Evolutionary conservation across 179 eudicot species (phyloP).

Genomic region (Gypsophila paniculata): DNA sequence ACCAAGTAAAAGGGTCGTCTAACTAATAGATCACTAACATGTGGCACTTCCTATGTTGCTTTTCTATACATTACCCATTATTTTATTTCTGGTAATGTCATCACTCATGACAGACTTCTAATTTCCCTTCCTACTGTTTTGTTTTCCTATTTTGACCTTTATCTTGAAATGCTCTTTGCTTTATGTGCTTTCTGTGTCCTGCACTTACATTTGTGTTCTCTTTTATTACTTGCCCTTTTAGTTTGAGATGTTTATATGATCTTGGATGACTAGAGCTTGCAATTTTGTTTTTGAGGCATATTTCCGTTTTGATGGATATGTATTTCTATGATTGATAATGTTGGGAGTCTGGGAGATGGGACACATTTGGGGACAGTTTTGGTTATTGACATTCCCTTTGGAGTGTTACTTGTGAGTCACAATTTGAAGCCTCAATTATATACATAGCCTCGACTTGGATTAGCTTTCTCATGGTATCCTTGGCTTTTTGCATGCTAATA

Average conservation of each 20-base stretch:
- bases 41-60: slow-evolving; percentile 33
- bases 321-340: neutral
- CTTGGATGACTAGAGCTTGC: too few species aligned
- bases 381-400: neutral
- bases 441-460: too few species aligned
- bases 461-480: too few species aligned
- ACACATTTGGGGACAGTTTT: neutral
- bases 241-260: too few species aligned
- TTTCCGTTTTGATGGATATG: neutral
- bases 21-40: slow-evolving; percentile 36
- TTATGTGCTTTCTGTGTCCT: neutral
- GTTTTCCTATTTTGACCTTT: slow-evolving; percentile 4
- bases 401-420: neutral
- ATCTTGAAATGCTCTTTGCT: neutral
- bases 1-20: slow-evolving; percentile 29
- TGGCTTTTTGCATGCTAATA: too few species aligned
- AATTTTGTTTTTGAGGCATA: too few species aligned
- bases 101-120: slow-evolving; percentile 12
- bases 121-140: neutral
- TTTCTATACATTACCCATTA: neutral
- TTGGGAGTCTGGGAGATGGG: neutral
- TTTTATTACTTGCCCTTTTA: neutral
- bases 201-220: neutral
- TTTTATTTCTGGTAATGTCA: neutral
- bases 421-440: neutral